These are phyloP conservation scores for Termitomyces sp. DNA, from an alignment of 768 basidiomycete species.

Conservation along the genomic window DNA sequence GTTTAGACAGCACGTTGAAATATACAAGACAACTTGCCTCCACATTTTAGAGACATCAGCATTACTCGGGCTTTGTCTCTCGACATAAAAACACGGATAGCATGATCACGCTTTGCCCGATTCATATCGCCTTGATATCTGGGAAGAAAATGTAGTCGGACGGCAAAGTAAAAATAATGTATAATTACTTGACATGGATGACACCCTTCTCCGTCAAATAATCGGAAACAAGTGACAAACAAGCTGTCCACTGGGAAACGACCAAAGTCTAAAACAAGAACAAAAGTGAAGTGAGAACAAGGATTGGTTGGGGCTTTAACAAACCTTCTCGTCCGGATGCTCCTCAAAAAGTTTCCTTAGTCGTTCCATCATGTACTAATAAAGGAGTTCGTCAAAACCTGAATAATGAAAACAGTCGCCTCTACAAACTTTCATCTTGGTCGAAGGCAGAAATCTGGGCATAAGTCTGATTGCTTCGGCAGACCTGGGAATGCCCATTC, in stretches of 20 bases:
- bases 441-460: slow-evolving; percentile 59
- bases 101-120: slow-evolving; percentile 42
- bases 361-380: slow-evolving; percentile 58
- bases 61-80: slow-evolving; percentile 52
- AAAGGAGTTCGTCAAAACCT: background rate
- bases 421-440: slow-evolving; percentile 63
- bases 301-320: slow-evolving; percentile 1
- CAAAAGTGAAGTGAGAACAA: background rate
- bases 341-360: slow-evolving; percentile 39
- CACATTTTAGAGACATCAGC: slow-evolving; percentile 62
- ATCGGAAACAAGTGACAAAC: slow-evolving; percentile 56
- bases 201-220: slow-evolving; percentile 52
- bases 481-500: slow-evolving; percentile 22
- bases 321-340: slow-evolving; percentile 58
- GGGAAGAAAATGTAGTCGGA: background rate
- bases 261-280: slow-evolving; percentile 42
- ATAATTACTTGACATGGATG: slow-evolving; percentile 47
- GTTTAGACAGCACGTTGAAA: background rate
- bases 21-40: slow-evolving; percentile 30
- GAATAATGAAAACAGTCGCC: background rate
- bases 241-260: slow-evolving; percentile 68
- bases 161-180: background rate
- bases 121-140: slow-evolving; percentile 64
- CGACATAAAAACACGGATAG: slow-evolving; percentile 57
- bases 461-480: slow-evolving; percentile 37